Base-by-base conservation (phyloP, 805 yeast species). In the Yarrowia keelungensis region DNA sequence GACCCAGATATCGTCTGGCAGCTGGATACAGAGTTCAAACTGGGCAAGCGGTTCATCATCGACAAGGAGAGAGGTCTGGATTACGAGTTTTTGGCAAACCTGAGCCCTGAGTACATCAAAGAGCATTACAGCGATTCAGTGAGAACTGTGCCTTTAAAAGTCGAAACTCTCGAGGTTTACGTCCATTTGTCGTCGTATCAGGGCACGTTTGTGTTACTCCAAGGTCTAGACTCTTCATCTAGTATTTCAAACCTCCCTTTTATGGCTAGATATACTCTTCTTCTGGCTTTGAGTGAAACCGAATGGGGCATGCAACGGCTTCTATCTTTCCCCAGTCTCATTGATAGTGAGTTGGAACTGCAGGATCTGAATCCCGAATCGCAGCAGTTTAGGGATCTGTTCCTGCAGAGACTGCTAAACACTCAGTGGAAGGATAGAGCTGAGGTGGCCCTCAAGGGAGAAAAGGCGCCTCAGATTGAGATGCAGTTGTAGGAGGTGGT, bases 331-430 rank as follows among this genome's bases (percentile, higher is more conserved):
- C 67, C 67, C 11, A 47, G 46, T n/a, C 22, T 62, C 5, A 47
- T 62, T 38, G 67, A 62, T 39, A n/a, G 14, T 3, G 67, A 62
- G 8, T 14, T 62, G 46, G 47, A 62, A 22, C 26, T n/a, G 22
- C 67, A 49, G 35, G 67, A 62, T 11, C n/a, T 62, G 38, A 62
- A 62, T 22, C 46, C 45, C 15, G 67, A 62, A 8, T 47, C 67
- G 1, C 4, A n/a, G 19, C 26, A 47, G 39, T 41, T 62, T 10
- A 3, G 56, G 1, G 36, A 47, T 14, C 16, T 47, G 46, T 62
- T 62, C 15, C 22, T 62, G 14, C 22, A 47, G 10, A 12, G 56
- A 5, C 39, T 62, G 26, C 8, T 49, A 19, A 8, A n/a, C 5
- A 62, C 67, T 10, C 46, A 15, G 16, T 62, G 67, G 67, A 62